Evolutionary conservation across 768 basidiomycete species (phyloP).

Genomic region (Rhizopogon roseolus): DNA sequence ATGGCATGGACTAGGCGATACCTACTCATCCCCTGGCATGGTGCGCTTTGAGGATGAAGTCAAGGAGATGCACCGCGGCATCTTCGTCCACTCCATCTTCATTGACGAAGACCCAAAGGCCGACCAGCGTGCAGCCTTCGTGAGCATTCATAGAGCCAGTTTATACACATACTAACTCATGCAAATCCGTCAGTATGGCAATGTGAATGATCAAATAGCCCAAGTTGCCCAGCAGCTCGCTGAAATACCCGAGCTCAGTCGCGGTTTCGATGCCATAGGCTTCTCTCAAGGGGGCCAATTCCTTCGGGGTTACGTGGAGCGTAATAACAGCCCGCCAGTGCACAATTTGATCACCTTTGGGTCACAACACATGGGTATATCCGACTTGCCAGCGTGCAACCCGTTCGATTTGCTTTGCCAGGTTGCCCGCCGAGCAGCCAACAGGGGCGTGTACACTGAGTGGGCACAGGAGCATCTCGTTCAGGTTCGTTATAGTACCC

Average conservation of each 20-base stretch:
- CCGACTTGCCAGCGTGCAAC: conserved; percentile 65
- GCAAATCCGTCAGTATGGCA: conserved; percentile 55
- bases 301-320: conserved; percentile 78
- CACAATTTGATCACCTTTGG: conserved; percentile 86
- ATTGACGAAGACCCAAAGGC: conserved; percentile 56
- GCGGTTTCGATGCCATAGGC: conserved; percentile 83
- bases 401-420: conserved; percentile 68
- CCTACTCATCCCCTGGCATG: conserved; percentile 70
- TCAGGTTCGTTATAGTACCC: conserved; percentile 40
- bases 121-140: conserved; percentile 69
- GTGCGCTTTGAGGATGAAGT: conserved; percentile 55
- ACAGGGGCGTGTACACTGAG: conserved; percentile 58
- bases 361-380: conserved; percentile 82
- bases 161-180: conserved; percentile 1
- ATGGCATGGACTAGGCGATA: conserved; percentile 85
- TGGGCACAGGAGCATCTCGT: conserved; percentile 78
- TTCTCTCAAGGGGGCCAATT: conserved; percentile 92
- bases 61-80: conserved; percentile 61
- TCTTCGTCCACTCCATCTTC: conserved; percentile 74
- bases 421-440: conserved; percentile 56
- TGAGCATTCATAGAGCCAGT: conserved; percentile 36
- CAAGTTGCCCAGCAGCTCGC: conserved; percentile 61
- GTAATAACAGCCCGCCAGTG: conserved; percentile 67
- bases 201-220: conserved; percentile 66
- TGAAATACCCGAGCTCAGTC: conserved; percentile 54